Evolutionary conservation across 805 yeast species (phyloP).

Genomic region (Metschnikowia sp.): DNA sequence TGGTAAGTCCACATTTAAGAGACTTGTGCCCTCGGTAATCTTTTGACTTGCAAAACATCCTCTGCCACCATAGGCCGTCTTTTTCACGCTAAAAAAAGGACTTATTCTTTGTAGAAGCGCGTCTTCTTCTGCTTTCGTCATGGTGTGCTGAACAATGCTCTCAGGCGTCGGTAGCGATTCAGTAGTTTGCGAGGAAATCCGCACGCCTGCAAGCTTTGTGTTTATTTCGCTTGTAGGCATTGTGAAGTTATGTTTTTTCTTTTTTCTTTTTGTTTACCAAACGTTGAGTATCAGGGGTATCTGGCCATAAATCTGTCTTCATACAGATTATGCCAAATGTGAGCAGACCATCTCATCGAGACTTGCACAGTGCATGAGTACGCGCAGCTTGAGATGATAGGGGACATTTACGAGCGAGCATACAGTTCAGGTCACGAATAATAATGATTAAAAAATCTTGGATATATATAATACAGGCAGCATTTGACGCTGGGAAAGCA

Average conservation of each 20-base stretch:
- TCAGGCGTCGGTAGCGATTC: neutral
- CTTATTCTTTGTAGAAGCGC: slow-evolving; percentile 11
- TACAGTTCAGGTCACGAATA: neutral
- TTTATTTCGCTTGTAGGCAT: too few species aligned
- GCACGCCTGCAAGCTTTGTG: neutral
- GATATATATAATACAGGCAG: neutral
- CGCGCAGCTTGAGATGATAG: slow-evolving; percentile 2
- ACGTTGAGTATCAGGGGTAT: too few species aligned
- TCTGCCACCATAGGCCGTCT: slow-evolving; percentile 53
- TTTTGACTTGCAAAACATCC: slow-evolving; percentile 50
- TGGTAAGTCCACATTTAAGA: slow-evolving; percentile 41
- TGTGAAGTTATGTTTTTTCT: too few species aligned
- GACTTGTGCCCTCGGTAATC: slow-evolving; percentile 40
- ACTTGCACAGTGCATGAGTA: neutral
- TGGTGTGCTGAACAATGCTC: neutral
- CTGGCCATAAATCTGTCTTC: neutral
- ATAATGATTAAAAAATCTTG: neutral
- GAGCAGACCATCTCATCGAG: slow-evolving; percentile 4
- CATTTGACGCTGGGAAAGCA: too few species aligned
- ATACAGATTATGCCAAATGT: neutral
- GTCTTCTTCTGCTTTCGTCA: neutral
- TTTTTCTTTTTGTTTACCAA: too few species aligned
- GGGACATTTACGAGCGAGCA: neutral
- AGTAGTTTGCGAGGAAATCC: neutral
- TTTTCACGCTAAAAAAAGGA: slow-evolving; percentile 26